Conservation (phyloP, 148 eudicot species). For the Amaranthus cruentus region DNA sequence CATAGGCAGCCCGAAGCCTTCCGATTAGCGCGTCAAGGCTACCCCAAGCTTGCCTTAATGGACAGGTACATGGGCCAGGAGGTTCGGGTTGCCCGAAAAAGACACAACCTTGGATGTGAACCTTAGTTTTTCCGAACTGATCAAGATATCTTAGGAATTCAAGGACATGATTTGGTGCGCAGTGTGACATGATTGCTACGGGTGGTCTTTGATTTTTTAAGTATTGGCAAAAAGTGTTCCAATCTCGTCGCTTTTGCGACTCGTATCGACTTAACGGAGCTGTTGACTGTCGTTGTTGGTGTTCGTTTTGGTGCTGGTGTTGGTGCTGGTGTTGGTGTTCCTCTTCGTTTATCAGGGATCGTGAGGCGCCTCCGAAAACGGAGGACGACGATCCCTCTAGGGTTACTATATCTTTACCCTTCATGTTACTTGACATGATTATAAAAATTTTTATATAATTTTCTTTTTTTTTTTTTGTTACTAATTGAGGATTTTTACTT, state of each 20-base stretch:
- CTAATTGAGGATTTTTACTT: not conserved
- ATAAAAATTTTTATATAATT: not conserved
- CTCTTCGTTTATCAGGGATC: constrained; percentile 1
- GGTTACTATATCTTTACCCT: constrained; percentile 29
- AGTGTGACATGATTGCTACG: constrained; percentile 37
- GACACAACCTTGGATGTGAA: constrained; percentile 51
- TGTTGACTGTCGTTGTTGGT: constrained; percentile 22
- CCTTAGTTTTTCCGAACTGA: constrained; percentile 70
- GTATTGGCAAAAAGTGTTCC: constrained; percentile 84
- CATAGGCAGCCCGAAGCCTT: constrained; percentile 60
- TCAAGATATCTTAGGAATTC: constrained; percentile 61
- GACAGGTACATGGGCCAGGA: constrained; percentile 65
- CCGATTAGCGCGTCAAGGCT: constrained; percentile 71
- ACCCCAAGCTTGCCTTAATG: constrained; percentile 66
- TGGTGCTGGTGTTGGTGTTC: not conserved
- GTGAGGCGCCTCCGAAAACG: not conserved
- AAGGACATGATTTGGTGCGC: constrained; percentile 53
- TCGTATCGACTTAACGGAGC: constrained; percentile 59
- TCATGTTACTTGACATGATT: constrained; percentile 34
- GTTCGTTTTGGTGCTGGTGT: not conserved
- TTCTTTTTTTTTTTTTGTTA: not conserved
- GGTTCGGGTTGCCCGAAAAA: constrained; percentile 71
- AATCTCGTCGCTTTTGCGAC: constrained; percentile 71
- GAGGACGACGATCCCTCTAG: constrained; percentile 3
- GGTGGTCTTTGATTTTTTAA: constrained; percentile 68